A percentile compares a stretch with the other conserved stretches of the same genome.
phyloP scores from a whole-genome alignment of 2,329 filamentous ascomycete species.

The Colletotrichum sp. region DNA sequence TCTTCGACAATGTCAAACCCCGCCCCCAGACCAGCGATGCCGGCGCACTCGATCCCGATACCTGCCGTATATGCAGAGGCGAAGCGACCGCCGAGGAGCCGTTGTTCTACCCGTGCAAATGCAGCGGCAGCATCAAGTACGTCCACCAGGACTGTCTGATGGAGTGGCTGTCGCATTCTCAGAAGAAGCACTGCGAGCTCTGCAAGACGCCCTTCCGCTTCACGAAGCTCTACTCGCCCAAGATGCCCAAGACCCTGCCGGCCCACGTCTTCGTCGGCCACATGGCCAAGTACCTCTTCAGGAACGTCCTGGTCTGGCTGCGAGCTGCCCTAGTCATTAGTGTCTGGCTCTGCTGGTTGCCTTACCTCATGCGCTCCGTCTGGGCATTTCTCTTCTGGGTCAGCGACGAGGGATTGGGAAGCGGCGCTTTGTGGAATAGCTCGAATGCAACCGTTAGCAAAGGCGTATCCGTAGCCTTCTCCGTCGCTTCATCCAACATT shows the following conservation, averaged over 20 bases:
- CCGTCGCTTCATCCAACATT: conserved; percentile 28
- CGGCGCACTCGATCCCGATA: conserved; percentile 65
- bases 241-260: conserved; percentile 89
- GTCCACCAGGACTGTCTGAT: conserved; percentile 98
- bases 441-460: conserved; percentile 15
- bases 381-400: conserved; percentile 97
- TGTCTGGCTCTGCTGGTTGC: conserved; percentile 89
- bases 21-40: conserved; percentile 14
- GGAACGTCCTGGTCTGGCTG: conserved; percentile 77
- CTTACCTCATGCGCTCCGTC: conserved; percentile 87
- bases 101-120: conserved; percentile 98
- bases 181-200: conserved; percentile 99
- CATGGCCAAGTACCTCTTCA: conserved; percentile 74
- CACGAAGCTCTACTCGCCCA: conserved; percentile 93
- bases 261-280: conserved; percentile 81
- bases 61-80: conserved; percentile 96
- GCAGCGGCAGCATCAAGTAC: conserved; percentile 97
- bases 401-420: conserved; percentile 74
- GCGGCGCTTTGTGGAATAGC: conserved; percentile 26
- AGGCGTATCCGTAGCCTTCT: conserved; percentile 14
- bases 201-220: conserved; percentile 99
- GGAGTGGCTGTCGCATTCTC: conserved; percentile 98
- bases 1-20: background rate
- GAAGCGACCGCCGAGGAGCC: conserved; percentile 84
- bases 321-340: conserved; percentile 79